phyloP scores from a whole-genome alignment of 768 basidiomycete genomes.

The Mrakia frigida region DNA sequence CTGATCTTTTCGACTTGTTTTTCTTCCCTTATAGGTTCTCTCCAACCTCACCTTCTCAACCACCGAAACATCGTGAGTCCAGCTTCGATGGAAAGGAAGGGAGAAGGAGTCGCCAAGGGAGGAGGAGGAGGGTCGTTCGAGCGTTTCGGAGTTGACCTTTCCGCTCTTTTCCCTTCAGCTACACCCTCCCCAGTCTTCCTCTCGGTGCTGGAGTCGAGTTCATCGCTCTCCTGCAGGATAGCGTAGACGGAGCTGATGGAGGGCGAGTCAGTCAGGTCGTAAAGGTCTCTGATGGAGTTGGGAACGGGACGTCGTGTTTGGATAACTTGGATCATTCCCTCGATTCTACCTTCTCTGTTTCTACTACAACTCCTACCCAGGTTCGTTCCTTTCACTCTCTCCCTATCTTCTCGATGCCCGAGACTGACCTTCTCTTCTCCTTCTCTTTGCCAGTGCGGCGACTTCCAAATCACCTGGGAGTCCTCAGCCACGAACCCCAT shows the following conservation, averaged over 20 bases:
- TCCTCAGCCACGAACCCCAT: slow-evolving; percentile 17
- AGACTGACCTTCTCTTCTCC: too few relatives aligned
- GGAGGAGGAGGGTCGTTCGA: neutral
- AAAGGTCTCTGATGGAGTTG: neutral
- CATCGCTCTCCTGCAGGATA: slow-evolving; percentile 28
- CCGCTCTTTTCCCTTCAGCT: neutral
- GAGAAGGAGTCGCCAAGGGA: too few relatives aligned
- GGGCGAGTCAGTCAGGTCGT: slow-evolving; percentile 29
- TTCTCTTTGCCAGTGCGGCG: neutral
- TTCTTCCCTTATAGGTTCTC: neutral
- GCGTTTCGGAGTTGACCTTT: neutral
- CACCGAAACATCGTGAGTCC: slow-evolving; percentile 5
- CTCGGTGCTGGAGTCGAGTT: slow-evolving; percentile 23
- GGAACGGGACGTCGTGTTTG: slow-evolving; percentile 17
- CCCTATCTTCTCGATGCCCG: too few relatives aligned
- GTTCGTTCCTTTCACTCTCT: too few relatives aligned
- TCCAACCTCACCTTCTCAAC: slow-evolving; percentile 22
- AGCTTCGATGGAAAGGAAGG: too few relatives aligned
- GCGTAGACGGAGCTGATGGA: slow-evolving; percentile 12
- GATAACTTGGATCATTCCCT: slow-evolving; percentile 22
- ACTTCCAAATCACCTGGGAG: slow-evolving; percentile 3
- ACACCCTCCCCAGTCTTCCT: too few relatives aligned
- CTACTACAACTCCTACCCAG: slow-evolving; percentile 8
- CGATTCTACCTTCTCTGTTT: slow-evolving; percentile 20
- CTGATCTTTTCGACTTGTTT: too few relatives aligned